Percentiles rank a stretch among this genome's conserved stretches.
phyloP scores from a whole-genome alignment of 2,329 filamentous ascomycete species.

The Alternaria arbusti region DNA sequence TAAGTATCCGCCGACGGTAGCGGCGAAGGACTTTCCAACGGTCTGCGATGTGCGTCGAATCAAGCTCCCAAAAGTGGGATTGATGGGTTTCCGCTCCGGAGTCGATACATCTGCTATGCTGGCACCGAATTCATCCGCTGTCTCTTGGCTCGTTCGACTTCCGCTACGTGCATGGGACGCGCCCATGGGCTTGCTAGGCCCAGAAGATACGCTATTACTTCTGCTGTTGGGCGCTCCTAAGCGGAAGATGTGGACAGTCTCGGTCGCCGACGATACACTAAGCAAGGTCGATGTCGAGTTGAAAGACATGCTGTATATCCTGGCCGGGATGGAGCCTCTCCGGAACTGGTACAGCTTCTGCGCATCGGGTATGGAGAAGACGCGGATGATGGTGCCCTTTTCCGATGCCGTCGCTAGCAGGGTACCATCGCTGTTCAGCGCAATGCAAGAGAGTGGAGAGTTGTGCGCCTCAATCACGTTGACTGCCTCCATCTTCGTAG shows the following conservation, averaged over 20 bases:
- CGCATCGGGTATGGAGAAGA: constrained; percentile 89
- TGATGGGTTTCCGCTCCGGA: constrained; percentile 50
- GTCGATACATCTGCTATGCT: constrained; percentile 37
- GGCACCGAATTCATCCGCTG: constrained; percentile 51
- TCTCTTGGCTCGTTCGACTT: constrained; percentile 51
- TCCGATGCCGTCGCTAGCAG: constrained; percentile 93
- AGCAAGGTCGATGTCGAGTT: constrained; percentile 92
- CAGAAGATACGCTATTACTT: constrained; percentile 43
- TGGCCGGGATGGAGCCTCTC: constrained; percentile 90
- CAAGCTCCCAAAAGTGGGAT: constrained; percentile 87
- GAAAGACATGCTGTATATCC: constrained; percentile 99
- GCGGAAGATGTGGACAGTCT: constrained; percentile 96
- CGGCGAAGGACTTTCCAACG: constrained; percentile 86
- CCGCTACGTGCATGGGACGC: constrained; percentile 50
- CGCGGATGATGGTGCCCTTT: constrained; percentile 95
- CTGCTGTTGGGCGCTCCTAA: constrained; percentile 55
- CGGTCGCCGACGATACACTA: constrained; percentile 93
- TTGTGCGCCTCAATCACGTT: constrained; percentile 96
- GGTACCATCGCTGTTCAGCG: constrained; percentile 90
- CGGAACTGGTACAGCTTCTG: constrained; percentile 97
- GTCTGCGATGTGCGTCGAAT: constrained; percentile 94
- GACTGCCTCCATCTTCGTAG: constrained; percentile 85
- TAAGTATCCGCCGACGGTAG: constrained; percentile 88
- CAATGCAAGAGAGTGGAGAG: constrained; percentile 86
- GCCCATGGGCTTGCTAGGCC: constrained; percentile 27